These are phyloP conservation scores for Plasmodium inui DNA, from an alignment of 169 alveolate genomes.

Conservation along the genomic window DNA sequence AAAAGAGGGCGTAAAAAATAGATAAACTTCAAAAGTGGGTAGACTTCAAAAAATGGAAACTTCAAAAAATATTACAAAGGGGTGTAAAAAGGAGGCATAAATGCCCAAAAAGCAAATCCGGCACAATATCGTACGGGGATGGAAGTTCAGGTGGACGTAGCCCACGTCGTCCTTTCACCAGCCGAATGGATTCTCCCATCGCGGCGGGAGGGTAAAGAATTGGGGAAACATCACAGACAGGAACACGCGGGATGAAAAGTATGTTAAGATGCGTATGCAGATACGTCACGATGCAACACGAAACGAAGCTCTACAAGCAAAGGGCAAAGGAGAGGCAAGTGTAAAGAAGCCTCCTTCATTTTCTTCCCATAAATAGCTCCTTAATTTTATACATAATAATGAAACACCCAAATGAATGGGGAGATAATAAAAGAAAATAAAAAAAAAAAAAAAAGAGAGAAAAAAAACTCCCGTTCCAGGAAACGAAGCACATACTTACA, in stretches of 20 bases:
- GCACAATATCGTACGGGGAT: background rate
- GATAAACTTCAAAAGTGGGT: background rate
- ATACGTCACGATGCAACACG: background rate
- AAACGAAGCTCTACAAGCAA: background rate
- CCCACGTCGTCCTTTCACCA: background rate
- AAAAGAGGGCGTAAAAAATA: background rate
- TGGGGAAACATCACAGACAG: background rate
- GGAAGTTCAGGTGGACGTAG: background rate
- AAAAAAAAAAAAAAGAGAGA: background rate
- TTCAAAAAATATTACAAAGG: background rate
- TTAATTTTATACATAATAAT: background rate
- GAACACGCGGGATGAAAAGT: background rate
- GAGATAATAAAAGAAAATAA: background rate
- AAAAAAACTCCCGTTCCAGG: background rate
- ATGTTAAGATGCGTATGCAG: background rate
- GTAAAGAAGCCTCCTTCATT: background rate
- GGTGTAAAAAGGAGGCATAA: background rate
- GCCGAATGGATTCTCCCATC: background rate
- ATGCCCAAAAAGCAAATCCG: background rate
- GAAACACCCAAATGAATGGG: background rate
- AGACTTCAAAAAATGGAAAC: background rate
- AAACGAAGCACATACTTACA: background rate
- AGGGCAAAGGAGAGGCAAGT: background rate
- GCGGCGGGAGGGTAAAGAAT: background rate
- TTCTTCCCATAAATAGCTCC: background rate